Conservation (phyloP, 164 flowering plant genomes). For the Aristolochia californica region DNA sequence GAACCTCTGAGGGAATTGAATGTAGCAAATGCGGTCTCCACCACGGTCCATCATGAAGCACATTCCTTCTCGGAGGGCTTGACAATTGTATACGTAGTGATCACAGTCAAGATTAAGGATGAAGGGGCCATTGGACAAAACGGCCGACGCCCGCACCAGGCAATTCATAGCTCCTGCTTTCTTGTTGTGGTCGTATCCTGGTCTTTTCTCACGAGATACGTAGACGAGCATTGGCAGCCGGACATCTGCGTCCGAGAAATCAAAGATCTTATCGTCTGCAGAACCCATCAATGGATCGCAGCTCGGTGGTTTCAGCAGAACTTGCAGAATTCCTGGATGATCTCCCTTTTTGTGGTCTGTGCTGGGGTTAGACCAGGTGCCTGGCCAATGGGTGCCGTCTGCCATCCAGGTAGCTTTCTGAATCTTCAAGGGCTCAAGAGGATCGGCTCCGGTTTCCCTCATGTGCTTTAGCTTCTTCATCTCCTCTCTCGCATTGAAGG, state of each 20-base stretch:
- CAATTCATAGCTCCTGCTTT: constrained; percentile 90
- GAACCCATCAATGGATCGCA: constrained; percentile 27
- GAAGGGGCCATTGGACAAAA: constrained; percentile 68
- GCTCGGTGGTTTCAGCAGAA: constrained; percentile 72
- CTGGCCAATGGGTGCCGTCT: constrained; percentile 88
- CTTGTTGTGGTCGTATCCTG: constrained; percentile 46
- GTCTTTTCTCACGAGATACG: constrained; percentile 24
- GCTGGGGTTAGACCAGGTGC: constrained; percentile 49
- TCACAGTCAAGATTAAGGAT: constrained; percentile 78
- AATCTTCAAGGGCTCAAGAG: constrained; percentile 36
- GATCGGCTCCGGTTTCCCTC: constrained; percentile 50
- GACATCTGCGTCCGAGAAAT: constrained; percentile 21
- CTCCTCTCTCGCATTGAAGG: constrained; percentile 77
- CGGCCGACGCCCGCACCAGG: constrained; percentile 56
- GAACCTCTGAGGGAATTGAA: constrained; percentile 79
- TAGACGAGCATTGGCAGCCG: constrained; percentile 29
- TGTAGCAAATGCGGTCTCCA: constrained; percentile 67
- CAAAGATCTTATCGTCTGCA: constrained; percentile 18
- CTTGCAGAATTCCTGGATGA: constrained; percentile 69
- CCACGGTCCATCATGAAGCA: constrained; percentile 87
- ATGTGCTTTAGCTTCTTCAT: constrained; percentile 59
- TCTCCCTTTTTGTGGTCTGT: constrained; percentile 66
- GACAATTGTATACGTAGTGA: constrained; percentile 61
- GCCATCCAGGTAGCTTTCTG: constrained; percentile 89
- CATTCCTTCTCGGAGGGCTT: constrained; percentile 72